Conservation (phyloP, 192 early-diverging fungal genomes). For the Kickxella alabastrina region DNA sequence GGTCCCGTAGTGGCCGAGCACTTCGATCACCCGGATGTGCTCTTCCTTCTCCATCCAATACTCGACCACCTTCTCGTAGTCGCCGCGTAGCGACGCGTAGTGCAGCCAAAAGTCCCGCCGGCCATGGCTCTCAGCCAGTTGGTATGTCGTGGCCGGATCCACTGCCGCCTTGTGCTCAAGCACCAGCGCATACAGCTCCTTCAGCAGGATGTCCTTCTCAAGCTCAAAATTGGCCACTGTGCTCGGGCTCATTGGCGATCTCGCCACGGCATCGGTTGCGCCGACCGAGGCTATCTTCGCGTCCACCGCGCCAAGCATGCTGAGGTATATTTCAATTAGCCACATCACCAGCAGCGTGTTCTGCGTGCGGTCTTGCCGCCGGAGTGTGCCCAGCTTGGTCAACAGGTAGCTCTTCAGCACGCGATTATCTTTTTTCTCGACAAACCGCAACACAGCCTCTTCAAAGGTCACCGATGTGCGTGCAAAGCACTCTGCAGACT, state of each 20-base stretch:
- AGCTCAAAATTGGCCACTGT: conserved; percentile 32
- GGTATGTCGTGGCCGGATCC: conserved; percentile 70
- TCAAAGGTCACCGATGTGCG: conserved; percentile 77
- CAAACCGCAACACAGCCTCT: conserved; percentile 83
- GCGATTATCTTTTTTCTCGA: conserved; percentile 60
- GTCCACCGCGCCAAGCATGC: conserved; percentile 68
- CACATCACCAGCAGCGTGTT: conserved; percentile 77
- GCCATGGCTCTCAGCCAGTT: conserved; percentile 83
- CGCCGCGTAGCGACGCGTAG: conserved; percentile 78
- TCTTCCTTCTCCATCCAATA: conserved; percentile 80
- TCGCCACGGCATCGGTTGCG: background rate
- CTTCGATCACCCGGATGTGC: conserved; percentile 70
- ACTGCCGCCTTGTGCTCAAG: conserved; percentile 62
- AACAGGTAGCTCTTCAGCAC: conserved; percentile 77
- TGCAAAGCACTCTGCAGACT: conserved; percentile 86
- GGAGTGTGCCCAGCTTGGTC: conserved; percentile 67
- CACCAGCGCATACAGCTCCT: conserved; percentile 72
- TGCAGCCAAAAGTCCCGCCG: conserved; percentile 74
- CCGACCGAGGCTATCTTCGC: conserved; percentile 44
- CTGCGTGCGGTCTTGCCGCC: conserved; percentile 75
- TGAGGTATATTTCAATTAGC: conserved; percentile 85
- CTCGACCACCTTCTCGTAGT: conserved; percentile 81
- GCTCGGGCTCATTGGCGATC: background rate
- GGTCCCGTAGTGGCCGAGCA: conserved; percentile 74
- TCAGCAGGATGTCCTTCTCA: conserved; percentile 58